Evolutionary conservation across 306 rosid genomes (phyloP).

Genomic region (Oxytropis ochrocephala): DNA sequence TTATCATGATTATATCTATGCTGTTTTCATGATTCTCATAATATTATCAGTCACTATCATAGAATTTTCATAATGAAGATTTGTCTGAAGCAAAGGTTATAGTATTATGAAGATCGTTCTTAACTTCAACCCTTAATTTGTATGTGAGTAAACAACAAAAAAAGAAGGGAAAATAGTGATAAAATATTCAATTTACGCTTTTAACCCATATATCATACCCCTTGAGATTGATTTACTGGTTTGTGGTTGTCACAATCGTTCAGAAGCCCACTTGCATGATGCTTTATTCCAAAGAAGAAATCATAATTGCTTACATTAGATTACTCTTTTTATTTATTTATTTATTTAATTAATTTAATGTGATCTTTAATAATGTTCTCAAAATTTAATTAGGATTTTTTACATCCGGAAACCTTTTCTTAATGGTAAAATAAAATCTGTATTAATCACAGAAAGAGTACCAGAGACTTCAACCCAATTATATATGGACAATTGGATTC

Average conservation of each 20-base stretch:
- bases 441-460: too few species aligned
- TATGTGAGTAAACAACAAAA: too few species aligned
- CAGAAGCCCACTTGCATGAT: not conserved
- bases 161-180: too few species aligned
- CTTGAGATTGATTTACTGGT: constrained; percentile 27
- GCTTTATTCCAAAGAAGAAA: not conserved
- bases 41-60: constrained; percentile 23
- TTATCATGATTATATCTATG: constrained; percentile 24
- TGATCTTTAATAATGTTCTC: not conserved
- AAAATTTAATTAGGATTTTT: not conserved
- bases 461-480: too few species aligned
- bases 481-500: too few species aligned
- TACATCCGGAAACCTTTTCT: too few species aligned
- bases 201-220: constrained; percentile 31
- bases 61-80: constrained; percentile 26
- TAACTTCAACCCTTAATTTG: not conserved
- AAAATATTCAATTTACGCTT: not conserved
- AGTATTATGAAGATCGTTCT: not conserved
- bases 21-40: constrained; percentile 26
- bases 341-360: not conserved
- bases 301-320: not conserved
- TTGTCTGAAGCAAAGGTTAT: not conserved
- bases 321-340: not conserved
- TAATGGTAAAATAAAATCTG: too few species aligned
- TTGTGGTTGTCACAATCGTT: constrained; percentile 44